Evolutionary conservation across 768 basidiomycete species (phyloP), one percentile per base, ranked within the genome.

Genomic region (Kwoniella europaea): DNA sequence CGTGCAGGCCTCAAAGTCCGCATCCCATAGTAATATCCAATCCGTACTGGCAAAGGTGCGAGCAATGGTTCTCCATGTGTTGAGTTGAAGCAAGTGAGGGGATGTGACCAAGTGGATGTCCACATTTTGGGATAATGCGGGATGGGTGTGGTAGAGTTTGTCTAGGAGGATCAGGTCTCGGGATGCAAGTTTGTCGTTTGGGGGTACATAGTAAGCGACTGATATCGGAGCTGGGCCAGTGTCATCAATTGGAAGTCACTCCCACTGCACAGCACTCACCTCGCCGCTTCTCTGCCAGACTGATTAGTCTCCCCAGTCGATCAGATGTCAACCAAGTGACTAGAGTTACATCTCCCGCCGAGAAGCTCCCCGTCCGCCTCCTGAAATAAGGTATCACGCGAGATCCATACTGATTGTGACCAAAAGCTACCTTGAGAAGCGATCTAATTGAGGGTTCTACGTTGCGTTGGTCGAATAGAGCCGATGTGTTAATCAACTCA

Each of bases 31-130:
- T 27, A 59, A 29, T 7, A 59, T 27, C 58, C 58, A 59, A 18
- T 59, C 58, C 29, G 58, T 59, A 35, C 22, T 59, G 10, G 58
- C 58, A 41, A 59, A 59, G 7, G 58, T 41, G 12, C 58, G 58
- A 59, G 58, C 58, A 41, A 59, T 16, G 58, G 24, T 59, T 35
- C 58, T 59, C 58, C 58, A 59, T 16, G 16, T 59, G 58, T 59
- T 59, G 58, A 29, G 58, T n/a, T 29, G 22, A 41, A 35, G 18
- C 20, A 59, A 10, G 27, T 35, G 58, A 35, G 58, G 18, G 16
- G 24, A 24, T 18, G 58, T 59, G 58, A 59, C 58, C 18, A 59
- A 41, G 58, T 59, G 58, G 12, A 59, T 59, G 58, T 59, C 58
- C 4, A 41, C 58, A 12, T 29, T 24, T 7, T 27, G 22, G 16